Conservation (phyloP, 495 filamentous ascomycete genomes). For the Sporormia fimetaria region DNA sequence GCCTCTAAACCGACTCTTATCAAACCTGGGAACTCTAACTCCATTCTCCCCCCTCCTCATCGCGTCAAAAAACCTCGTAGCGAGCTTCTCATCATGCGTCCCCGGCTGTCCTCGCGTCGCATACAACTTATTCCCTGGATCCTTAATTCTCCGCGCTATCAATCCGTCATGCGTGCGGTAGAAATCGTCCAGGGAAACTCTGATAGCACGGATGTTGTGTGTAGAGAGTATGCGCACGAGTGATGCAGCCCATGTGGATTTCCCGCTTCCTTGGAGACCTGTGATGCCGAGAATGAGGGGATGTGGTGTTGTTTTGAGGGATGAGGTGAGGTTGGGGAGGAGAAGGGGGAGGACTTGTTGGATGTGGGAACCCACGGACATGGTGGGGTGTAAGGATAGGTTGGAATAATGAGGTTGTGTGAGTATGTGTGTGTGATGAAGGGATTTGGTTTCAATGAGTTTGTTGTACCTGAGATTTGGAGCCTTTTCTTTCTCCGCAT, state of each 20-base stretch:
- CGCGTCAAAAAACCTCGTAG: slow-evolving; percentile 6
- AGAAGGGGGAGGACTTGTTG: slow-evolving; percentile 6
- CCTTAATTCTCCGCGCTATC: slow-evolving; percentile 6
- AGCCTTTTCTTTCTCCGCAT: no score
- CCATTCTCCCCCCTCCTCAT: background rate
- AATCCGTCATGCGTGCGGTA: slow-evolving; percentile 14
- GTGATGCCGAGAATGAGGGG: slow-evolving; percentile 16
- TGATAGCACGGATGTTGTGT: slow-evolving; percentile 4
- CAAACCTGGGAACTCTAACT: slow-evolving; percentile 14
- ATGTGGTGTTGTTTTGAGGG: background rate
- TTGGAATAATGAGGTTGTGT: no score
- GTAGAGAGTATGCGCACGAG: slow-evolving; percentile 1
- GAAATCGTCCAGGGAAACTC: slow-evolving; percentile 15
- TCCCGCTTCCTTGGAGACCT: slow-evolving; percentile 16
- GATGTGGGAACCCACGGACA: slow-evolving; percentile 7
- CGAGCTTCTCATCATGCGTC: slow-evolving; percentile 18
- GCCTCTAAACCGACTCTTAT: slow-evolving; percentile 20
- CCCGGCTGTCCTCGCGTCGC: slow-evolving; percentile 15
- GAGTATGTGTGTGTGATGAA: no score
- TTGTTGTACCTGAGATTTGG: no score
- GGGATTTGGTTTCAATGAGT: no score
- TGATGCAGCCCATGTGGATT: slow-evolving; percentile 16
- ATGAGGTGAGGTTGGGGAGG: slow-evolving; percentile 4
- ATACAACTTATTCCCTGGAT: slow-evolving; percentile 13
- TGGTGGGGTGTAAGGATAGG: no score